These are phyloP conservation scores for Colletotrichum theobromicola DNA, from an alignment of 2,329 filamentous ascomycete species.

Conservation along the genomic window DNA sequence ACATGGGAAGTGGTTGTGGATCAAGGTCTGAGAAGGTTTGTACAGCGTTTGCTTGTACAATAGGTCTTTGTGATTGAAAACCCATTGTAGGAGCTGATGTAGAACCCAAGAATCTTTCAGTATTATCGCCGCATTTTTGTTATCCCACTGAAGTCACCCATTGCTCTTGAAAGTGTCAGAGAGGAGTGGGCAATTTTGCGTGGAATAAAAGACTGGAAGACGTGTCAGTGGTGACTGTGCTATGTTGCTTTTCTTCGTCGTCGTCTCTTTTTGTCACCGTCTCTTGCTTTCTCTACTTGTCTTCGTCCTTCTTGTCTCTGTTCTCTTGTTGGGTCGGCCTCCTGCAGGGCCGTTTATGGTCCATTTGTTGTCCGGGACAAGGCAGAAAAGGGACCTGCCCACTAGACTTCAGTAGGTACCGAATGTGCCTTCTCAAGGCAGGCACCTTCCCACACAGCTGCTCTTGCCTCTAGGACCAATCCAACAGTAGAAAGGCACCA, in stretches of 20 bases:
- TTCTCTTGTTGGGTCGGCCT: background rate
- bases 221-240: background rate
- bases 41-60: background rate
- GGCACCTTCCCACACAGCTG: background rate
- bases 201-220: background rate
- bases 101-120: background rate
- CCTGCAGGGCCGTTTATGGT: background rate
- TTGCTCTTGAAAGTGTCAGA: background rate
- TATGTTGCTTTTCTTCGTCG: background rate
- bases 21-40: constrained; percentile 36
- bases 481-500: background rate
- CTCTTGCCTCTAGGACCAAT: background rate
- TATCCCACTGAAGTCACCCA: background rate
- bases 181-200: background rate
- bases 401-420: background rate
- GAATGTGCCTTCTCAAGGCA: too few species aligned
- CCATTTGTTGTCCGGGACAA: background rate
- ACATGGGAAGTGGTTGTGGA: constrained; percentile 40
- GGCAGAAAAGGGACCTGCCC: background rate
- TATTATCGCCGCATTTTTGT: background rate
- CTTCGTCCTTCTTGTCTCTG: background rate
- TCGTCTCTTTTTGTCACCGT: background rate
- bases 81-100: background rate
- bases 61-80: background rate
- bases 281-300: background rate